A percentile compares a stretch with the other conserved stretches of the same genome.
Conservation (phyloP, 2,329 filamentous ascomycete genomes). For the Zymoseptoria crescenta region DNA sequence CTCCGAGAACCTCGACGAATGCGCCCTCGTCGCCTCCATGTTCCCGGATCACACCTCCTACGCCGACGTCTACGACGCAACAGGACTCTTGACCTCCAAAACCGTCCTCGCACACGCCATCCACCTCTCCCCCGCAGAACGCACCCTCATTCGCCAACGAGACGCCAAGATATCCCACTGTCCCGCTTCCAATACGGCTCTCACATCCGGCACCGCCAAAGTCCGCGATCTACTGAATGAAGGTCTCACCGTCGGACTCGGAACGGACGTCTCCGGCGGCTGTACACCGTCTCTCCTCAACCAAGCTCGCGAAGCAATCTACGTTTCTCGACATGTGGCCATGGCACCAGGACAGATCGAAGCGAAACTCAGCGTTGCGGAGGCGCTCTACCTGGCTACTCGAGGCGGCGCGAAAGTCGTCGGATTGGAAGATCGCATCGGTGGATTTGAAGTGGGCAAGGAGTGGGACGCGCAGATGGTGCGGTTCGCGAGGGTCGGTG, state of each 20-base stretch:
- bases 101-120: conserved; percentile 84
- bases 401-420: conserved; percentile 78
- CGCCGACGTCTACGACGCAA: conserved; percentile 68
- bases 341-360: conserved; percentile 41
- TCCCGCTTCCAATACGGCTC: conserved; percentile 73
- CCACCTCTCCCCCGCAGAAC: conserved; percentile 63
- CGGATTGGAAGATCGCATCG: conserved; percentile 62
- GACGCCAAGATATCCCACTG: conserved; percentile 72
- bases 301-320: conserved; percentile 69
- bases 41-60: conserved; percentile 63
- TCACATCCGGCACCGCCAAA: conserved; percentile 70
- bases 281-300: conserved; percentile 77
- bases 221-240: conserved; percentile 67
- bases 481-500: conserved; percentile 44
- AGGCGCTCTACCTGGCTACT: conserved; percentile 80
- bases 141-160: conserved; percentile 52
- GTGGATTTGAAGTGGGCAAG: conserved; percentile 78
- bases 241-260: conserved; percentile 73
- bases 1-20: conserved; percentile 70
- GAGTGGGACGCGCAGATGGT: conserved; percentile 88
- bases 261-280: conserved; percentile 85
- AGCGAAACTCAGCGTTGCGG: conserved; percentile 69
- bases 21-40: conserved; percentile 59
- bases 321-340: conserved; percentile 67
- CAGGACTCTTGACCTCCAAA: conserved; percentile 58